Base-by-base conservation (phyloP, 2,329 filamentous ascomycete species). In the Fusarium nelsonii region DNA sequence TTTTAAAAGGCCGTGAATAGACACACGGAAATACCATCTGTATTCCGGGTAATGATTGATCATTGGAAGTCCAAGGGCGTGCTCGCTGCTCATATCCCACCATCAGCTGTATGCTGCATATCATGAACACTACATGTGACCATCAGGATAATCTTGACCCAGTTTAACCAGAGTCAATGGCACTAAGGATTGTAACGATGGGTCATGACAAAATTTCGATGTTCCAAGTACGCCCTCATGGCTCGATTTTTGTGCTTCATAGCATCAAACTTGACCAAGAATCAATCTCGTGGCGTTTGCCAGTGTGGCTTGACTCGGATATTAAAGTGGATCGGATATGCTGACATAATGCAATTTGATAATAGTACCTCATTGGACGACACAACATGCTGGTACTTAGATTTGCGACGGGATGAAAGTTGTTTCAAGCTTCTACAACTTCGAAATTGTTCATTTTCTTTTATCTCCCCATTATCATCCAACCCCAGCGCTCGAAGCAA, bases 321-420 rank as follows among this genome's bases (percentile, higher is more conserved):
- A 39, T 18, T 26, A 33, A 32, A 32, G 36, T 65, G 62, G 65
- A 18, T 8, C 23, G 2, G 2, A 1, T 1, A 7, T 59, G 71
- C 69, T 73, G 69, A 74, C 71, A 71, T 73, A 74, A 73, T 36
- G 18, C 18, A 9, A 0, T 1, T 8, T 3, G 7, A 18, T 3
- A 15, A 8, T 28, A 18, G 39, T 40, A 41, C 37, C 34, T 71
- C 20, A 73, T 73, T 73, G 71, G 71, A 34, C 50, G 44, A 57
- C 15, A 46, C 41, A 30, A 20, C 41, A 20, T 34, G 56, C 41
- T 61, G 33, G 50, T 44, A 46, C 54, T 46, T 58, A 51, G 62
- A 71, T 73, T 72, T 68, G 71, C 71, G 69, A 74, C 69, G 49
- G 68, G 37, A 57, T 63, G 43, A 53, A 68, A 68, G 59, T 43